Base-by-base conservation (phyloP, 805 yeast species). In the Brettanomyces sp. region DNA sequence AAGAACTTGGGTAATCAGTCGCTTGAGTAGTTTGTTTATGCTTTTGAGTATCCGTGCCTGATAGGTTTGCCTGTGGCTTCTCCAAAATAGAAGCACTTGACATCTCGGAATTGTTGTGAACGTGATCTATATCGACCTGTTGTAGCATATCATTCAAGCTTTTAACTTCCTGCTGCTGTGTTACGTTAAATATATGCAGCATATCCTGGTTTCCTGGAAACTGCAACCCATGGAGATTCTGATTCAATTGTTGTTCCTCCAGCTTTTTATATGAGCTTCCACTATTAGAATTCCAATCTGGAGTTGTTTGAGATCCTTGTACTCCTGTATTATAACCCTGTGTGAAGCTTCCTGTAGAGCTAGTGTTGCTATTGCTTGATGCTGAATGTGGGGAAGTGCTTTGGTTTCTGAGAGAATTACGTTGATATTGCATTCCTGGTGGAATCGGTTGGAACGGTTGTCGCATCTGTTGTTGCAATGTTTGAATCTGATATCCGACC, bases 401-500 rank as follows among this genome's bases (percentile, higher is more conserved):
- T 22, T 38, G 38, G 22, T 18, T 35, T 18, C 38, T 38, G 24
- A 22, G 7, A 24, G 24, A 22, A 24, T 9, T 18, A 3, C 7
- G 12, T 24, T 38, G 22, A 7, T 33, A 18, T 33, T 40, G 13
- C 50, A 56, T 34, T 50, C 57, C 11, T 23, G 39, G 35, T 34
- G 49, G 47, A 5, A 42, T 13, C 11, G 32, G 32, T 28, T 42
- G 38, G 14, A 34, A 37, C 6, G 50, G 54, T 24, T 52, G 54
- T 30, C 56, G 44, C 53, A 51, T 53, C 35, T 55, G 60, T 34
- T 45, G 51, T 39, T 56, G 59, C 18, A 57, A 34, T 2, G 60
- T 51, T 39, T 52, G 54, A 23, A 44, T 47, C 18, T 44, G 48
- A 35, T 46, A 48, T 5, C 43, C 45, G 8, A 56, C 41, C 7